Evolutionary conservation across 2,329 filamentous ascomycete genomes (phyloP).

Genomic region (Penicillium olsonii): DNA sequence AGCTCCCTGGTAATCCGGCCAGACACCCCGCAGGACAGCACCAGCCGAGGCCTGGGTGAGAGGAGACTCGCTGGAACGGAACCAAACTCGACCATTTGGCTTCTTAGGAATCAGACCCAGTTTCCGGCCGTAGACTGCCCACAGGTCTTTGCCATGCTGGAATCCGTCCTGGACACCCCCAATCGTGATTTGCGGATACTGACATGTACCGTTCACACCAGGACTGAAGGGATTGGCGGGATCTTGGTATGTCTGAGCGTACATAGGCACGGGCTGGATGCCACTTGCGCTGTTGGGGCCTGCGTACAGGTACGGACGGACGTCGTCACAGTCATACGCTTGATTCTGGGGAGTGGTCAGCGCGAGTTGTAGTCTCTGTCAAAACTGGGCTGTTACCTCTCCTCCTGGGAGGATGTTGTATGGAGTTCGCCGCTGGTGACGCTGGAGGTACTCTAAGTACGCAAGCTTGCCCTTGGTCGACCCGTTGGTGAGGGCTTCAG

Average conservation of each 20-base stretch:
- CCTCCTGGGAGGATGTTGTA: slow-evolving; percentile 44
- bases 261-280: slow-evolving; percentile 31
- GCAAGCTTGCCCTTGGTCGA: slow-evolving; percentile 33
- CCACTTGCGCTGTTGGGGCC: slow-evolving; percentile 20
- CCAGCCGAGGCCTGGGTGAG: slow-evolving; percentile 41
- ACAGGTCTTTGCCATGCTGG: slow-evolving; percentile 40
- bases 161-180: slow-evolving; percentile 41
- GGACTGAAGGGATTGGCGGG: slow-evolving; percentile 35
- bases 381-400: slow-evolving; percentile 27
- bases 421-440: slow-evolving; percentile 41
- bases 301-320: slow-evolving; percentile 40
- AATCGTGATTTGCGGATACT: slow-evolving; percentile 43
- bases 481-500: slow-evolving; percentile 29
- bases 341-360: slow-evolving; percentile 30
- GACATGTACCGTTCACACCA: slow-evolving; percentile 39
- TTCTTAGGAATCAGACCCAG: slow-evolving; percentile 33
- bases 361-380: neutral
- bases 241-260: slow-evolving; percentile 41
- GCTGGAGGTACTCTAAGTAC: slow-evolving; percentile 42
- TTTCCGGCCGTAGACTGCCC: slow-evolving; percentile 34
- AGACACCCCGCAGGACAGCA: slow-evolving; percentile 41
- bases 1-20: slow-evolving; percentile 33
- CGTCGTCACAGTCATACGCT: slow-evolving; percentile 40
- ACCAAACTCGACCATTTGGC: slow-evolving; percentile 35
- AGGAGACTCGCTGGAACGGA: slow-evolving; percentile 39